Percentiles rank a stretch among this genome's conserved stretches.
Evolutionary conservation across 352 stramenopile genomes (phyloP).

Genomic region (Phytopythium chamaehyphon): DNA sequence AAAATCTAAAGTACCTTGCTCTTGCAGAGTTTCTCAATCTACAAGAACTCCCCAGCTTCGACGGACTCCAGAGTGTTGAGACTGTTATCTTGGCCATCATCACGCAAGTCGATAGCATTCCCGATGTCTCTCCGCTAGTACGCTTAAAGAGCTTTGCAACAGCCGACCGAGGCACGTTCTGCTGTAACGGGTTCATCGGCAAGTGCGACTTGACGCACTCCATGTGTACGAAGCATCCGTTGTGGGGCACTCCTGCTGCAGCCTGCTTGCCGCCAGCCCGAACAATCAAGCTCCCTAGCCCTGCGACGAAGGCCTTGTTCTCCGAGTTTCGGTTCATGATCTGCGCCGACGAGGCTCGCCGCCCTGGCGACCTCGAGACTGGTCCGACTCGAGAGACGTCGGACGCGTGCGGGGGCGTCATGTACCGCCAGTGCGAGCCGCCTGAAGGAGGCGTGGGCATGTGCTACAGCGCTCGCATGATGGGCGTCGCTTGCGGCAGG

Average conservation of each 20-base stretch:
- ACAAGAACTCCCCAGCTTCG: not conserved
- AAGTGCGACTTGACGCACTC: constrained; percentile 10
- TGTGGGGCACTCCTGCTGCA: constrained; percentile 1
- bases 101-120: not conserved
- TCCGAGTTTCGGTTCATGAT: constrained; percentile 14
- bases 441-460: constrained; percentile 9
- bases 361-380: not conserved
- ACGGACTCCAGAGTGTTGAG: constrained; percentile 4
- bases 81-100: not conserved
- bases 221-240: constrained; percentile 3
- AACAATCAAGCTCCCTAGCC: constrained; percentile 4
- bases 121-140: constrained; percentile 4
- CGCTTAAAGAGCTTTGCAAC: constrained; percentile 3
- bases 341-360: constrained; percentile 12
- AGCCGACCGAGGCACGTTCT: not conserved
- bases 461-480: constrained; percentile 28
- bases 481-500: constrained; percentile 21
- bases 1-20: too few species aligned
- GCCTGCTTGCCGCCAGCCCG: constrained; percentile 1
- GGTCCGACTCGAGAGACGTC: constrained; percentile 2
- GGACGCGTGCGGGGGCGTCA: constrained; percentile 15
- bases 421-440: constrained; percentile 17
- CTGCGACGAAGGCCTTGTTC: constrained; percentile 15
- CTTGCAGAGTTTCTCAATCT: too few species aligned
- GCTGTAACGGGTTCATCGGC: constrained; percentile 14